Evolutionary conservation across 768 basidiomycete genomes (phyloP), one percentile per base, ranked within the genome.

Genomic region (Mycena albidolilacea): DNA sequence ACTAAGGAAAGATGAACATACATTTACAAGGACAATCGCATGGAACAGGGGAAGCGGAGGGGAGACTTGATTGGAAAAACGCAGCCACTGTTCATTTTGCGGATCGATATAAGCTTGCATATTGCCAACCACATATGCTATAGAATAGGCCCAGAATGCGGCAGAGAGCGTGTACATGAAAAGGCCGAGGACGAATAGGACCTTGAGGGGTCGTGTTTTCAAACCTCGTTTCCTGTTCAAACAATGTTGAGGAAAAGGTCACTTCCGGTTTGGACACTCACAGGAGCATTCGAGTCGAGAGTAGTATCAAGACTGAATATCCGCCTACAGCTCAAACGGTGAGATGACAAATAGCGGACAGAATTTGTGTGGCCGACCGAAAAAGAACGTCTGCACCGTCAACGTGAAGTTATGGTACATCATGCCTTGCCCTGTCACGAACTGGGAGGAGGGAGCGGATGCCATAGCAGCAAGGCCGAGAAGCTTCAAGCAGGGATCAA

Each of bases 361-460:
- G 63, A 55, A 57, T 39, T 41, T 23, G 63, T 14, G 15, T 65
- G 46, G 48, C 70, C n/a, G 3, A 68, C 70, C 70, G 21, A 71
- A 71, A 23, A 71, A 71, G 59, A 71, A 71, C 37, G 70, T 71
- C 38, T 71, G 63, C 17, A 71, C 63, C 61, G n/a, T 54, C 70
- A 71, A 44, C 21, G 54, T 55, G 14, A 71, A 71, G 48, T 50
- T 66, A 35, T 30, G 17, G 59, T 71, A 71, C 64, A 66, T 50
- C 46, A 71, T 41, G 48, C 37, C n/a, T 64, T 54, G 64, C 58
- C 64, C 64, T 23, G 19, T 8, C 12, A 57, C 44, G n/a, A 71
- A 65, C 19, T 67, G 30, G 44, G 55, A 48, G 35, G 55, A 44
- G 19, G 57, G 57, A 14, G 39, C 38, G 19, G 57, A 67, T 30